Base-by-base conservation (phyloP, 768 basidiomycete genomes). In the Pisolithus albus region DNA sequence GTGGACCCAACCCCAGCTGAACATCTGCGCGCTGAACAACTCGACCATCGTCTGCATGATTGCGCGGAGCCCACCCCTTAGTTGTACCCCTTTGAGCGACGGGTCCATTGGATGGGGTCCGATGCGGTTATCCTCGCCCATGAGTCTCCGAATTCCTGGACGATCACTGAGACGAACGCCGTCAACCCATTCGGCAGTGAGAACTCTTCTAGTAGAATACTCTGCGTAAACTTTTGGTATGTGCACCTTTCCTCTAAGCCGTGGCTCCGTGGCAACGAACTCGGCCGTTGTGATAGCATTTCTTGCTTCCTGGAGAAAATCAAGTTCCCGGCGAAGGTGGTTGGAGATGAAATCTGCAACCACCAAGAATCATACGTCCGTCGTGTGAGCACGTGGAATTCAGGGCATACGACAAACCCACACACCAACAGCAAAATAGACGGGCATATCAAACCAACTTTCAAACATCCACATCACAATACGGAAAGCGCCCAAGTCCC, bases 1-100 rank as follows among this genome's bases (percentile, higher is more conserved):
- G 65, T 90, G 84, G 4, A 92, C 85, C 77, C 84, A 92, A 10
- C 92, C 92, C 88, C 88, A 96, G 52, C 79, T 78, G 65, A 96
- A 97, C 68, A 93, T 93, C 73, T 82, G 91, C 2, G 87, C 89
- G 28, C 85, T 85, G 72, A 93, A 93, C 2, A 92, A 74, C 54
- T 90, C 85, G 36, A 92, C 83, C 78, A 92, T 91, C 19, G 83
- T 83, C 54, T 88, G 81, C 90, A 96, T 92, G 51, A 89, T 75
- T 30, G 76, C 70, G 47, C 72, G 67, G 34, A 80, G 69, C 23
- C 86, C 86, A 10, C 86, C 85, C 56, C 76, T 77, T 9, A 86
- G 69, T 28, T 50, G 58, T n/a, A 63, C 48, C 7, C 53, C 56
- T 19, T 64, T 52, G 13, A 63, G 28, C 0, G 57, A 51, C 37